Conservation (phyloP, 352 stramenopile genomes). For the Globisporangium lucens region DNA sequence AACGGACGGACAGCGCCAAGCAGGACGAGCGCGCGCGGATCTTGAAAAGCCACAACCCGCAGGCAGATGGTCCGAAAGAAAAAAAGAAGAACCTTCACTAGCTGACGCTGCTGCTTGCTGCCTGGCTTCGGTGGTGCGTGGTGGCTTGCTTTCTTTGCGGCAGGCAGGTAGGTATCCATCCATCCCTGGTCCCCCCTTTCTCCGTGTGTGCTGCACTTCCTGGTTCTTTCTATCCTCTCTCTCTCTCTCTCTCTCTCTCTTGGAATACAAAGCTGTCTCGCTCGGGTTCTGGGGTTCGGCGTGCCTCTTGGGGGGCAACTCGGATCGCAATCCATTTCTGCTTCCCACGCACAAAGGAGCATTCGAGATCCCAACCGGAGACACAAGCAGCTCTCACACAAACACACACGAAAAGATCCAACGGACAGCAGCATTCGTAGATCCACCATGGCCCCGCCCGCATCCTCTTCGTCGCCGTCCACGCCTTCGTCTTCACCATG, state of each 20-base stretch:
- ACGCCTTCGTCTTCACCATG: background rate
- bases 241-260: background rate
- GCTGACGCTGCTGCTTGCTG: background rate
- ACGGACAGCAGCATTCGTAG: slow-evolving; percentile 8
- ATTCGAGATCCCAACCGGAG: background rate
- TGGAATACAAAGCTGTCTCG: background rate
- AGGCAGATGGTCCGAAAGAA: background rate
- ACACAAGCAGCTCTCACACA: background rate
- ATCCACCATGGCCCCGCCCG: slow-evolving; percentile 8
- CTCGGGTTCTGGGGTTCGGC: background rate
- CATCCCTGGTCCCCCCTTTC: background rate
- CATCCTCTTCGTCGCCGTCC: background rate
- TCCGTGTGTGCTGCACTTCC: background rate
- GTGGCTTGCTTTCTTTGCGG: background rate
- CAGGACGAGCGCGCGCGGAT: background rate
- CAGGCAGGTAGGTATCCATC: background rate
- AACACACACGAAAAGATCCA: slow-evolving; percentile 12
- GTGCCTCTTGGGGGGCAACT: slow-evolving; percentile 9
- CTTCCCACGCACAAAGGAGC: background rate
- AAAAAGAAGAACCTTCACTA: slow-evolving; percentile 9
- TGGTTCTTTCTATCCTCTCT: slow-evolving; percentile 8
- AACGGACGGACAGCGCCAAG: slow-evolving; percentile 3
- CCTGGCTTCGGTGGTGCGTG: background rate
- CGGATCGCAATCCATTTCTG: slow-evolving; percentile 5
- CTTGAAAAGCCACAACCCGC: background rate